A percentile compares a stretch with the other conserved stretches of the same genome.
These are phyloP conservation scores for Hypoxylon lienhwacheense DNA, from an alignment of 495 filamentous ascomycete genomes.

Conservation along the genomic window DNA sequence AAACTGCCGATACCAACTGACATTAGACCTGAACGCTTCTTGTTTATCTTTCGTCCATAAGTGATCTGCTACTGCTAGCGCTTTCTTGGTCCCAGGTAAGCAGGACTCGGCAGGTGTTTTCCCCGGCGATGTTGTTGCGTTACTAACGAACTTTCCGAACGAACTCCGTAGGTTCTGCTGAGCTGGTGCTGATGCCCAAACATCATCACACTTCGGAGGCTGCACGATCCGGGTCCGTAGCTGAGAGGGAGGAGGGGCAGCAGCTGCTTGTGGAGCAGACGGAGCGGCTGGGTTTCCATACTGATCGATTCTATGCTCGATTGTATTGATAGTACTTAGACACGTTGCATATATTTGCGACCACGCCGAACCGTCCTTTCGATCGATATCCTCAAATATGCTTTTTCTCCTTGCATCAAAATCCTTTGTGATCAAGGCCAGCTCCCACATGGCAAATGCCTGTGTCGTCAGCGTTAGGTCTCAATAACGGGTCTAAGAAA, in stretches of 20 bases:
- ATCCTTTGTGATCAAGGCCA: constrained; percentile 73
- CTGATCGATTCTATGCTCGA: constrained; percentile 65
- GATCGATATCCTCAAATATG: constrained; percentile 89
- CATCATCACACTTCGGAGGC: constrained; percentile 46
- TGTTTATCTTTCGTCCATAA: constrained; percentile 51
- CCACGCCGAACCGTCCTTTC: constrained; percentile 76
- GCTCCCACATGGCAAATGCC: constrained; percentile 89
- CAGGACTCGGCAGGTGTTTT: constrained; percentile 52
- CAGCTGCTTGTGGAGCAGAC: constrained; percentile 34
- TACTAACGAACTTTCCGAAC: constrained; percentile 61
- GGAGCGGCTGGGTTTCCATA: constrained; percentile 54
- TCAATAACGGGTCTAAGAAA: not conserved
- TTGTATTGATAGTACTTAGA: constrained; percentile 63
- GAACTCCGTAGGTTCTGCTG: constrained; percentile 15
- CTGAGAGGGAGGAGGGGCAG: constrained; percentile 38
- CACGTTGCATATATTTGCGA: constrained; percentile 71
- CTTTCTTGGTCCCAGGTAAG: constrained; percentile 44
- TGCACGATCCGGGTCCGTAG: constrained; percentile 30
- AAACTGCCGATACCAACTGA: too few relatives aligned
- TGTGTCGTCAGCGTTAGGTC: constrained; percentile 42
- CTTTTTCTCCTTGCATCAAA: constrained; percentile 72
- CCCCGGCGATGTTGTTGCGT: constrained; percentile 60
- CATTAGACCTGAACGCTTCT: constrained; percentile 45
- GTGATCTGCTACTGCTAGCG: constrained; percentile 40
- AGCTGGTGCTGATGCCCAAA: constrained; percentile 19